These are phyloP conservation scores for Domatiomyces catenatus DNA, from an alignment of 2,329 filamentous ascomycete genomes.

Conservation along the genomic window DNA sequence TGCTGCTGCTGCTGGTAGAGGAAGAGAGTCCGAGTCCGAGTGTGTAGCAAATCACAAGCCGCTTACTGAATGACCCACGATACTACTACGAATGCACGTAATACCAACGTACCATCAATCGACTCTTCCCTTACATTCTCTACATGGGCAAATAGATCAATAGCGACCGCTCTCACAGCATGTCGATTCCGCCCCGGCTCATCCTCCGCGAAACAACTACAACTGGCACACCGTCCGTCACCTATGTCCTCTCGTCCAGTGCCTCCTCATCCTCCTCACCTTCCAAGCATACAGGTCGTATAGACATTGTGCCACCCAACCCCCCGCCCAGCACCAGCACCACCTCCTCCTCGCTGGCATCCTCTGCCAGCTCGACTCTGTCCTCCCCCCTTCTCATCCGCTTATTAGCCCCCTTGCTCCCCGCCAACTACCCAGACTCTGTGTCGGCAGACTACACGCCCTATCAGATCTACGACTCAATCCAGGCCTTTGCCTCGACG, in stretches of 20 bases:
- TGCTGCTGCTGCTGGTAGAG: neutral
- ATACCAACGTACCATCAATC: too few species aligned
- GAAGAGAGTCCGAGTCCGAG: neutral
- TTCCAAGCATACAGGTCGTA: neutral
- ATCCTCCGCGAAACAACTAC: neutral
- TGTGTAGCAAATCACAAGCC: neutral
- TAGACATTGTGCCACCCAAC: neutral
- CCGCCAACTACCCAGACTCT: slow-evolving; percentile 73
- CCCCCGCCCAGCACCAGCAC: neutral
- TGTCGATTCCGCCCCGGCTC: neutral
- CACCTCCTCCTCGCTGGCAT: neutral
- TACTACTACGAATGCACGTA: neutral
- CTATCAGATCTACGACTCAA: slow-evolving; percentile 41
- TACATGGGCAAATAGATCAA: neutral
- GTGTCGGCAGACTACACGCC: slow-evolving; percentile 62
- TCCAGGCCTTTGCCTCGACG: slow-evolving; percentile 71
- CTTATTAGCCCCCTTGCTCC: slow-evolving; percentile 60
- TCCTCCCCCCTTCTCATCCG: slow-evolving; percentile 3
- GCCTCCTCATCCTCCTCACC: neutral
- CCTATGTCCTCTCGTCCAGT: neutral
- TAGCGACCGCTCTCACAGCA: neutral
- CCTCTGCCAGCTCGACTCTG: neutral
- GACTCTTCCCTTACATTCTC: too few species aligned
- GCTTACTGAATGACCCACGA: neutral
- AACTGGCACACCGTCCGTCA: neutral